phyloP scores from a whole-genome alignment of 2,329 filamentous ascomycete genomes.

The Aspergillus sp. region DNA sequence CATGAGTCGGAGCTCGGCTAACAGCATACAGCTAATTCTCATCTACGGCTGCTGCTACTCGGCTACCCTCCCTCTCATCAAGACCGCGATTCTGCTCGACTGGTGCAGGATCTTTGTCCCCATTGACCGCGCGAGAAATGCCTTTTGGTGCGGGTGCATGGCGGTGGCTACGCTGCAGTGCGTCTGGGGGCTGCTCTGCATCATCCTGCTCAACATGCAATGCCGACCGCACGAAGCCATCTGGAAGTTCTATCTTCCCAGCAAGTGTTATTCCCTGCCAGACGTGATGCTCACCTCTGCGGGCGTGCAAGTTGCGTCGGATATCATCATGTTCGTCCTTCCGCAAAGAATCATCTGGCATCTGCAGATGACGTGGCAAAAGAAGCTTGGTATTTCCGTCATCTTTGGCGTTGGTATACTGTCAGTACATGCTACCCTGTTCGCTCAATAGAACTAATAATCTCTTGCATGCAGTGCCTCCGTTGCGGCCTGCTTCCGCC shows the following conservation, averaged over 20 bases:
- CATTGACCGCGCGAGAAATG: constrained; percentile 21
- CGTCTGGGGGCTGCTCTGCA: constrained; percentile 26
- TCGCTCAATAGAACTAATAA: background rate
- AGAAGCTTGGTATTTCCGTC: constrained; percentile 32
- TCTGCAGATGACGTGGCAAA: constrained; percentile 30
- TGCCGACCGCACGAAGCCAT: constrained; percentile 36
- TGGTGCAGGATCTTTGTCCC: constrained; percentile 44
- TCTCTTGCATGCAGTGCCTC: constrained; percentile 34
- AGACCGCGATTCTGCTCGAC: constrained; percentile 45
- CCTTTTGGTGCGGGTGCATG: constrained; percentile 40
- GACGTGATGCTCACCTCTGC: constrained; percentile 31
- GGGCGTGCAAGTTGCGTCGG: constrained; percentile 34
- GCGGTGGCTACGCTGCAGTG: constrained; percentile 32
- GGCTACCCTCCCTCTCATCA: constrained; percentile 40
- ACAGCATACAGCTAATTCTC: constrained; percentile 20
- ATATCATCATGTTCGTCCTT: constrained; percentile 34
- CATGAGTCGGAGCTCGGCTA: background rate
- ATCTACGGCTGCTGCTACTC: constrained; percentile 39
- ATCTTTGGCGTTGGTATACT: constrained; percentile 36
- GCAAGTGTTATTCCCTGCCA: constrained; percentile 32
- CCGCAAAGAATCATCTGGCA: constrained; percentile 39
- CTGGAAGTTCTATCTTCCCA: constrained; percentile 34
- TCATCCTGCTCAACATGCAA: constrained; percentile 35
- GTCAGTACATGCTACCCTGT: constrained; percentile 20
- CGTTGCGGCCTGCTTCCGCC: constrained; percentile 41